Percentiles rank a stretch among this genome's conserved stretches.
phyloP scores from a whole-genome alignment of 768 basidiomycete genomes.

The Punctularia strigosozonata region DNA sequence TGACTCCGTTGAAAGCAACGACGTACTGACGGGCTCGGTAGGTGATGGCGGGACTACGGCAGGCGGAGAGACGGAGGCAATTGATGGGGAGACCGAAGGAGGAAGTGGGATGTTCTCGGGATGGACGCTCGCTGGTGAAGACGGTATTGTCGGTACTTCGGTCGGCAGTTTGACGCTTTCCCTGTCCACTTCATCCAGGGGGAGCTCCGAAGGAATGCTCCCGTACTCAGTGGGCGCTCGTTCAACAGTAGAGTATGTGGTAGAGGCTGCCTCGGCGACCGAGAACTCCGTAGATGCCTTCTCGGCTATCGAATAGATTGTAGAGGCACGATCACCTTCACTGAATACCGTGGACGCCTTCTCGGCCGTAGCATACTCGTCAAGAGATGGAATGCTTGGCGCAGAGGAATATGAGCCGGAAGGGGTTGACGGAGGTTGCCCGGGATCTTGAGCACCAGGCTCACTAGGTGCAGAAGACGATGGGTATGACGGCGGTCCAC shows the following conservation, averaged over 20 bases:
- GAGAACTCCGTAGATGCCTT: conserved; percentile 17
- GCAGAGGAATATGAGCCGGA: neutral
- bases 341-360: conserved; percentile 39
- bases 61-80: conserved; percentile 15
- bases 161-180: conserved; percentile 1
- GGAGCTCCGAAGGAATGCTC: conserved; percentile 17
- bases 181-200: too few relatives aligned
- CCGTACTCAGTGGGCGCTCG: conserved; percentile 18
- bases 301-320: conserved; percentile 21
- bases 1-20: conserved; percentile 24
- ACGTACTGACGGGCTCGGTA: conserved; percentile 10
- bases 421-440: too few relatives aligned
- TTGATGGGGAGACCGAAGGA: conserved; percentile 19
- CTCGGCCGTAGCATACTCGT: conserved; percentile 32
- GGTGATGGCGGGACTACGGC: conserved; percentile 5
- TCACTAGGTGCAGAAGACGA: too few relatives aligned
- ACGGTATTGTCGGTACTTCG: conserved; percentile 1
- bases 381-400: neutral
- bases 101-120: conserved; percentile 33
- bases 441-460: too few relatives aligned
- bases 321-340: conserved; percentile 49
- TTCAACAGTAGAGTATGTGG: conserved; percentile 25
- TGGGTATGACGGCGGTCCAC: too few relatives aligned
- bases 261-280: conserved; percentile 6
- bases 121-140: conserved; percentile 6